Percentiles rank a stretch among this genome's conserved stretches.
These are phyloP conservation scores for Lipomyces sp. DNA, from an alignment of 805 yeast genomes.

Conservation along the genomic window DNA sequence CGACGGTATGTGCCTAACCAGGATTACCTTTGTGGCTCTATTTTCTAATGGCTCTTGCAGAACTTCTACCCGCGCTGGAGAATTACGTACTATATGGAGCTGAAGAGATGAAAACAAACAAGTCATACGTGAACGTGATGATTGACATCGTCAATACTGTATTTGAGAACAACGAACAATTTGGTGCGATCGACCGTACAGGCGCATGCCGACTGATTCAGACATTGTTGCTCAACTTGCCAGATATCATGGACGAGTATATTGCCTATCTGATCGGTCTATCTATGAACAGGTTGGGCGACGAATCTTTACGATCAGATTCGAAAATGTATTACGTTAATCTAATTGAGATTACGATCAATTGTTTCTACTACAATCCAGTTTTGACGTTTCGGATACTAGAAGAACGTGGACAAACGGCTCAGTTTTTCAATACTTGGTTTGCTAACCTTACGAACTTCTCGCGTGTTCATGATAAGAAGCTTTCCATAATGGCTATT, in stretches of 20 bases:
- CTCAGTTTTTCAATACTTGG: slow-evolving; percentile 64
- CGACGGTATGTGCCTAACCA: too few relatives aligned
- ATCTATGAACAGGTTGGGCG: slow-evolving; percentile 43
- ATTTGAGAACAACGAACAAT: slow-evolving; percentile 42
- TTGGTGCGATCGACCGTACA: slow-evolving; percentile 55
- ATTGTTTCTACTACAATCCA: slow-evolving; percentile 63
- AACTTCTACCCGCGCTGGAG: slow-evolving; percentile 66
- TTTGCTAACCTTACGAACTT: slow-evolving; percentile 53
- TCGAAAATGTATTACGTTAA: slow-evolving; percentile 45
- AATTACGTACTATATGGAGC: slow-evolving; percentile 66
- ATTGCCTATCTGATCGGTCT: slow-evolving; percentile 48
- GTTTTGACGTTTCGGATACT: slow-evolving; percentile 51
- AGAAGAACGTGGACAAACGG: slow-evolving; percentile 45
- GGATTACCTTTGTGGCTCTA: too few relatives aligned
- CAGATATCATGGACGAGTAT: slow-evolving; percentile 43
- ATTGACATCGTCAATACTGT: slow-evolving; percentile 47
- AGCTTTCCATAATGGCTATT: slow-evolving; percentile 66
- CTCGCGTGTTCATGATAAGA: slow-evolving; percentile 75
- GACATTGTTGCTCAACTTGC: slow-evolving; percentile 58
- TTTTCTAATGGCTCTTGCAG: too few relatives aligned
- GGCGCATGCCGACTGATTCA: slow-evolving; percentile 63
- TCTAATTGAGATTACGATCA: slow-evolving; percentile 58
- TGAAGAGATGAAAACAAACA: slow-evolving; percentile 48
- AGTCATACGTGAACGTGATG: slow-evolving; percentile 48
- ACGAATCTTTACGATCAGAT: slow-evolving; percentile 38